phyloP scores from a whole-genome alignment of 768 basidiomycete genomes.

The Boletellus ananas region DNA sequence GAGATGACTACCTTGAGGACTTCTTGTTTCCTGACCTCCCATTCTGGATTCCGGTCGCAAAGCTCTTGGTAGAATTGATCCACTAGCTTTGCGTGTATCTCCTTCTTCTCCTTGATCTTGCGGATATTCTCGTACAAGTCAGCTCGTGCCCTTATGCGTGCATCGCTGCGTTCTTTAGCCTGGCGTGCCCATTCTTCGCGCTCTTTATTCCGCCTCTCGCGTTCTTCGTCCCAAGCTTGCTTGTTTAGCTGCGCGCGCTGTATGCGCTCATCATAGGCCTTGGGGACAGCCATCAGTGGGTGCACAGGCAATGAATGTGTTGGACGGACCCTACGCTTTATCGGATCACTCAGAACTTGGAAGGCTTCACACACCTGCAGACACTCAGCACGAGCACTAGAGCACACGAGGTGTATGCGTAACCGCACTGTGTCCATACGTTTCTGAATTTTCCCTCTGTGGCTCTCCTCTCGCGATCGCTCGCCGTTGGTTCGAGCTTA shows the following conservation, averaged over 20 bases:
- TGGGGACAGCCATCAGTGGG: neutral
- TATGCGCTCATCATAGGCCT: slow-evolving; percentile 49
- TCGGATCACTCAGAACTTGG: slow-evolving; percentile 50
- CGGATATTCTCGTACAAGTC: slow-evolving; percentile 35
- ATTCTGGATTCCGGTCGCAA: slow-evolving; percentile 55
- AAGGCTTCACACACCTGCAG: slow-evolving; percentile 61
- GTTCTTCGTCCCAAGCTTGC: slow-evolving; percentile 34
- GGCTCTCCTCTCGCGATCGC: slow-evolving; percentile 45
- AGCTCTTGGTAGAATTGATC: slow-evolving; percentile 55
- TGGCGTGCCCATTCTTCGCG: slow-evolving; percentile 53
- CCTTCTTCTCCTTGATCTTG: slow-evolving; percentile 40
- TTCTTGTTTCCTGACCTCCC: slow-evolving; percentile 52
- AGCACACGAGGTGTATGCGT: slow-evolving; percentile 11
- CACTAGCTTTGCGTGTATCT: slow-evolving; percentile 40
- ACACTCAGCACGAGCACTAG: slow-evolving; percentile 18
- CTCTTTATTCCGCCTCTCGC: slow-evolving; percentile 42
- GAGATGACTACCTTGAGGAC: slow-evolving; percentile 45
- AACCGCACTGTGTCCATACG: slow-evolving; percentile 38
- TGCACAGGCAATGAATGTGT: neutral
- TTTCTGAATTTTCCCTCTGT: slow-evolving; percentile 59
- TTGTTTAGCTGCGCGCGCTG: slow-evolving; percentile 25
- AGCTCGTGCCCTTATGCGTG: slow-evolving; percentile 44
- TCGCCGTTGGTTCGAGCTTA: slow-evolving; percentile 55
- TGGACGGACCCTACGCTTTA: slow-evolving; percentile 49
- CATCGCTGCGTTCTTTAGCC: slow-evolving; percentile 46